Percentiles rank a stretch among this genome's conserved stretches.
These are phyloP conservation scores for Nicotiana paniculata DNA, from an alignment of 257 asterid species.

Conservation along the genomic window DNA sequence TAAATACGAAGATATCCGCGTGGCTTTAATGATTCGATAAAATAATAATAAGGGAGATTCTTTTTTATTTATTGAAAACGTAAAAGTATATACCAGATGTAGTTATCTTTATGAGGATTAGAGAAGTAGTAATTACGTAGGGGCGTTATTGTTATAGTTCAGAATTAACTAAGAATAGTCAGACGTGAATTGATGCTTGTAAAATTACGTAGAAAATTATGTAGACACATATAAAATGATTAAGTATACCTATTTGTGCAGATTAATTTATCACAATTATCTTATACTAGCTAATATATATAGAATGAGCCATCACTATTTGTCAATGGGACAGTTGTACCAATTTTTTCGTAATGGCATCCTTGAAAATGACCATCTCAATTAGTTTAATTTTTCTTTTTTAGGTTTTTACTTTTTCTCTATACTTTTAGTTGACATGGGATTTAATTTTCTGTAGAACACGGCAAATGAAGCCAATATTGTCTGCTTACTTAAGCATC, in stretches of 20 bases:
- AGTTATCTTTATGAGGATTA: not conserved
- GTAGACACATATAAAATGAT: not conserved
- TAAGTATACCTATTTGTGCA: not conserved
- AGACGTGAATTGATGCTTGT: too few relatives aligned
- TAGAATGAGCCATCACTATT: not conserved
- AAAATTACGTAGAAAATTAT: not conserved
- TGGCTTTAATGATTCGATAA: not conserved
- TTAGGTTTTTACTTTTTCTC: not conserved
- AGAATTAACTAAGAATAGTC: too few relatives aligned
- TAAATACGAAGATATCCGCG: not conserved
- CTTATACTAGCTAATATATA: too few relatives aligned
- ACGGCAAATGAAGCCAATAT: not conserved
- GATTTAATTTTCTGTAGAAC: not conserved
- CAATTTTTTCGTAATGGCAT: not conserved
- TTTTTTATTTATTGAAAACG: not conserved
- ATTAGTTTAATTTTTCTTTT: not conserved
- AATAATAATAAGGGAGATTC: not conserved
- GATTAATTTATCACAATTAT: too few relatives aligned
- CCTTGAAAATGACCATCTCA: slow-evolving; percentile 3
- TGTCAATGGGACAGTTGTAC: slow-evolving; percentile 12
- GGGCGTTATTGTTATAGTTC: too few relatives aligned
- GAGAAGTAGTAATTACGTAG: not conserved
- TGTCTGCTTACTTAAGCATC: not conserved
- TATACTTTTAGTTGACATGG: not conserved
- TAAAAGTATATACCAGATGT: not conserved